These are phyloP conservation scores for Hamigera avellanea DNA, from an alignment of 495 filamentous ascomycete genomes.

Conservation along the genomic window DNA sequence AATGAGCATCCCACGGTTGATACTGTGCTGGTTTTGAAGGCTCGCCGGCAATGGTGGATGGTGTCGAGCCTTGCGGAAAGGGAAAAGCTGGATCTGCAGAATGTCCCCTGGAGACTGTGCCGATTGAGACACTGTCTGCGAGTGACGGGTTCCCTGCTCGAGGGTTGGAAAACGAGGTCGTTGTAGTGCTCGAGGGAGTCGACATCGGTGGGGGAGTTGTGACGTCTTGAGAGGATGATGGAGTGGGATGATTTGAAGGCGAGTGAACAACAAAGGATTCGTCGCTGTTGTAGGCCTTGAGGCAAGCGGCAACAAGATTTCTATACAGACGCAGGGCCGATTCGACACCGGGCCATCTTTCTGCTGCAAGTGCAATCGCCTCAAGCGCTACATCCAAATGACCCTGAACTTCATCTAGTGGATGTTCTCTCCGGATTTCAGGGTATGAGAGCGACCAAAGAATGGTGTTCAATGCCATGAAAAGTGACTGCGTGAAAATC, in stretches of 20 bases:
- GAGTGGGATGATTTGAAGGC: slow-evolving; percentile 39
- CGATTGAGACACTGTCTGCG: slow-evolving; percentile 21
- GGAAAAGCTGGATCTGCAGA: slow-evolving; percentile 24
- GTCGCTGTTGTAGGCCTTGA: slow-evolving; percentile 69
- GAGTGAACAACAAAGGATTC: slow-evolving; percentile 56
- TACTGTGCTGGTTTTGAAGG: slow-evolving; percentile 11
- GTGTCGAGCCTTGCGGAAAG: slow-evolving; percentile 14
- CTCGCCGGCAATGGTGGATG: slow-evolving; percentile 10
- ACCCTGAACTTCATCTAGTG: slow-evolving; percentile 57
- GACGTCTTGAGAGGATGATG: slow-evolving; percentile 29
- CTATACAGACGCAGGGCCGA: slow-evolving; percentile 72
- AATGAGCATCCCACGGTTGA: slow-evolving; percentile 9
- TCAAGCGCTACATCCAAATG: slow-evolving; percentile 62
- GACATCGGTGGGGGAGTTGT: slow-evolving; percentile 39
- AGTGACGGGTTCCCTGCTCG: slow-evolving; percentile 15
- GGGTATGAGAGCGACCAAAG: slow-evolving; percentile 82
- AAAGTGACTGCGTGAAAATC: slow-evolving; percentile 78
- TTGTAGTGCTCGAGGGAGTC: slow-evolving; percentile 33
- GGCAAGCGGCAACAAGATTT: slow-evolving; percentile 66
- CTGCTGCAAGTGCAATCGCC: slow-evolving; percentile 58
- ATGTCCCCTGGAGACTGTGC: slow-evolving; percentile 25
- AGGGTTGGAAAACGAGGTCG: slow-evolving; percentile 20
- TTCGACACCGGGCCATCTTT: slow-evolving; percentile 80
- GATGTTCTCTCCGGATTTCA: slow-evolving; percentile 60
- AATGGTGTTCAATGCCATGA: slow-evolving; percentile 76